phyloP scores from a whole-genome alignment of 1,284 basidiomycete genomes.

The Neotropicomus parvogracilis region DNA sequence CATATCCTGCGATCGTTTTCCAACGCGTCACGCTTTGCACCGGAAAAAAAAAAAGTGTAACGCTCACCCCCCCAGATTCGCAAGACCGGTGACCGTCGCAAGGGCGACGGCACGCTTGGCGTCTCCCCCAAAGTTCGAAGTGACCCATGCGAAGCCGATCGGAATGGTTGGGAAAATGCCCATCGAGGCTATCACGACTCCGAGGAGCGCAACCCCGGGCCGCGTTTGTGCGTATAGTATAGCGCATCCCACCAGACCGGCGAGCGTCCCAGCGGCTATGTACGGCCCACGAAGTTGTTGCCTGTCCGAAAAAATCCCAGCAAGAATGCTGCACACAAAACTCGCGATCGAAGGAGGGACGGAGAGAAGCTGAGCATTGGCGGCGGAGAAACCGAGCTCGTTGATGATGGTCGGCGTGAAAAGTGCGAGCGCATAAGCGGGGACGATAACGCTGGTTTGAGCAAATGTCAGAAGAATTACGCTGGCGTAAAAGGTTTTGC shows the following conservation, averaged over 20 bases:
- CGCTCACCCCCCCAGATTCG: slow-evolving; percentile 50
- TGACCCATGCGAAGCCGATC: slow-evolving; percentile 51
- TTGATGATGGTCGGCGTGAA: slow-evolving; percentile 57
- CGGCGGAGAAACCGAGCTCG: slow-evolving; percentile 51
- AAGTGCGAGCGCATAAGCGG: slow-evolving; percentile 58
- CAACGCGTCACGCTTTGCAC: too few relatives aligned
- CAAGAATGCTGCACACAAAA: slow-evolving; percentile 41
- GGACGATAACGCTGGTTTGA: slow-evolving; percentile 42
- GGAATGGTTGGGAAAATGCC: slow-evolving; percentile 56
- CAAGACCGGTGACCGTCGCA: slow-evolving; percentile 53
- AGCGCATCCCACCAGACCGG: slow-evolving; percentile 46
- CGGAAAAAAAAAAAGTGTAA: too few relatives aligned
- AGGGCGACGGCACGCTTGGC: slow-evolving; percentile 49
- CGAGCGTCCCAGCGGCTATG: slow-evolving; percentile 36
- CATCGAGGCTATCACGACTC: slow-evolving; percentile 48
- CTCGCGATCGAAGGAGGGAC: slow-evolving; percentile 48
- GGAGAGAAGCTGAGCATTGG: slow-evolving; percentile 55
- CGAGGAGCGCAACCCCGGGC: slow-evolving; percentile 46
- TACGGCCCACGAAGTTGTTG: slow-evolving; percentile 42
- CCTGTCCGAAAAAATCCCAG: slow-evolving; percentile 43
- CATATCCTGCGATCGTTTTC: too few relatives aligned
- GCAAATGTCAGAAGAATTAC: slow-evolving; percentile 11
- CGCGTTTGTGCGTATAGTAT: slow-evolving; percentile 38
- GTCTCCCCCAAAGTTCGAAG: slow-evolving; percentile 54
- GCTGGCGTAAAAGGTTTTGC: background rate